A percentile compares a stretch with the other conserved stretches of the same genome.
Evolutionary conservation across 352 stramenopile genomes (phyloP).

Genomic region (Aphanomyces astaci): DNA sequence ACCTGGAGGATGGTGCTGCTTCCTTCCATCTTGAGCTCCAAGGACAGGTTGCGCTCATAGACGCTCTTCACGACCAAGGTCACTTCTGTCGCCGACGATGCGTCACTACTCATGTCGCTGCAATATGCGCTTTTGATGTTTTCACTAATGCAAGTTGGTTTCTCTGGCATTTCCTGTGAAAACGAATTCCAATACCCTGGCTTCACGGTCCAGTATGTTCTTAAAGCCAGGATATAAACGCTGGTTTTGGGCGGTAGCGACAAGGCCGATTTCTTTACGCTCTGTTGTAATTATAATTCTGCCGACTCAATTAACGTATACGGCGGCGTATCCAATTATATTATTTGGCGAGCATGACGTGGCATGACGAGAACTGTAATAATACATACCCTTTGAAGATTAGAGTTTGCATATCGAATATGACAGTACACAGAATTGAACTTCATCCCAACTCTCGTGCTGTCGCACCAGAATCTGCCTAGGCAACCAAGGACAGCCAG

Average conservation of each 20-base stretch:
- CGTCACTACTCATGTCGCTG: background rate
- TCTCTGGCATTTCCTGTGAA: background rate
- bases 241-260: background rate
- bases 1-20: constrained; percentile 42
- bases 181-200: background rate
- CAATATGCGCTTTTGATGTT: background rate
- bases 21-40: constrained; percentile 37
- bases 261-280: no score
- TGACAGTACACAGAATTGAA: no score
- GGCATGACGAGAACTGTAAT: background rate
- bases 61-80: constrained; percentile 77
- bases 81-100: constrained; percentile 25
- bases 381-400: background rate
- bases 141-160: background rate
- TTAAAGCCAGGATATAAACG: background rate
- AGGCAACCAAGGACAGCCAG: no score
- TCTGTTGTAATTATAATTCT: background rate
- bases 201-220: background rate
- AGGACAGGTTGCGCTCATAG: constrained; percentile 48
- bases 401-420: background rate
- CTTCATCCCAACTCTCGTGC: no score
- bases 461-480: no score
- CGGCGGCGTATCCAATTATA: background rate
- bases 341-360: constrained; percentile 12
- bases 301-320: background rate